Evolutionary conservation across 768 basidiomycete species (phyloP).

Genomic region (Rhizopogon rudus): DNA sequence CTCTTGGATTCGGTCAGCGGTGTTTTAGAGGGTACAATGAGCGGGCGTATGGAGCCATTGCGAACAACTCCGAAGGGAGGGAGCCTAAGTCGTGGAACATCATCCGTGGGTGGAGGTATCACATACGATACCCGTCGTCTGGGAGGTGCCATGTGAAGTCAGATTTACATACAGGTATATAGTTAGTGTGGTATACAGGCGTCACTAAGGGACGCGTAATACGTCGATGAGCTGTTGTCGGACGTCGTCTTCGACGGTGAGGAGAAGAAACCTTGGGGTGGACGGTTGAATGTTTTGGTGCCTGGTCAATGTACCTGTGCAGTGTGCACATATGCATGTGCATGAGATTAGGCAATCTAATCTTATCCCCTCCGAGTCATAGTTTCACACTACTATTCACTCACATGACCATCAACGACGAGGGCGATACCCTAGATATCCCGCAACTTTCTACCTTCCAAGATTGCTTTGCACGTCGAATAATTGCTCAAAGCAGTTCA

Average conservation of each 20-base stretch:
- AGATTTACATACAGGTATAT: constrained; percentile 18
- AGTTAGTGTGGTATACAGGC: neutral
- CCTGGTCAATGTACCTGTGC: neutral
- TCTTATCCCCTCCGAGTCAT: neutral
- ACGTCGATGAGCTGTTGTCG: neutral
- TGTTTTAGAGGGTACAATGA: constrained; percentile 44
- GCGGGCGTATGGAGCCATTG: constrained; percentile 64
- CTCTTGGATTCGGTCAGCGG: constrained; percentile 13
- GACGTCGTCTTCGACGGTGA: neutral
- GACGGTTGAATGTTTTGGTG: neutral
- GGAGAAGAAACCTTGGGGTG: neutral
- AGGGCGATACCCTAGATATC: neutral
- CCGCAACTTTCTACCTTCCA: constrained; percentile 26
- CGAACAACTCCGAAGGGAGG: constrained; percentile 62
- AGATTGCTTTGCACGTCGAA: constrained; percentile 39
- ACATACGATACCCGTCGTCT: constrained; percentile 83
- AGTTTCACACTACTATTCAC: neutral
- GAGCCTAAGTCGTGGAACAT: constrained; percentile 61
- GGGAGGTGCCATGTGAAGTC: constrained; percentile 35
- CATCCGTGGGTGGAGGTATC: constrained; percentile 64
- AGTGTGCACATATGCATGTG: neutral
- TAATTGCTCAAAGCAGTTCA: constrained; percentile 23
- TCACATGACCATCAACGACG: neutral
- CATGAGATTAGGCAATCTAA: constrained; percentile 1
- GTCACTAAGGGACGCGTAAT: neutral